phyloP scores from a whole-genome alignment of 2,329 filamentous ascomycete species.

The Diplodia corticola region DNA sequence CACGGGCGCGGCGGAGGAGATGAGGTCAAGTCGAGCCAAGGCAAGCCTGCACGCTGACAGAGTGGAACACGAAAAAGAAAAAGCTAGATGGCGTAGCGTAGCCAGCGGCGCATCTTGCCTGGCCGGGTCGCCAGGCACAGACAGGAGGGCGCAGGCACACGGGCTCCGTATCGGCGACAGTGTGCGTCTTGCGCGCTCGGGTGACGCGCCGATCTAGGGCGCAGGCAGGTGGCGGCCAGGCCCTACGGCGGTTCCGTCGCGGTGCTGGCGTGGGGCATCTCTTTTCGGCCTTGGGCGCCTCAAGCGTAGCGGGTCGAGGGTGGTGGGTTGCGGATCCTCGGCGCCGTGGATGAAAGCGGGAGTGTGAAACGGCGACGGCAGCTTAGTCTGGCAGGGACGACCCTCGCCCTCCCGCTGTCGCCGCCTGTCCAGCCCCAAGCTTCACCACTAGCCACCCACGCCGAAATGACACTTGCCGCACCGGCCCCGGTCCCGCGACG shows the following conservation, averaged over 20 bases:
- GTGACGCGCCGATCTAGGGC: background rate
- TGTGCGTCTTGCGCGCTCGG: too few relatives aligned
- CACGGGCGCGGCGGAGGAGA: background rate
- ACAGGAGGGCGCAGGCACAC: background rate
- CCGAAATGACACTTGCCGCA: background rate
- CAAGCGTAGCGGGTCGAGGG: constrained; percentile 1
- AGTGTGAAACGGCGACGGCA: constrained; percentile 20
- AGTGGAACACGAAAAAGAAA: background rate
- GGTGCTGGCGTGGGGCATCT: background rate
- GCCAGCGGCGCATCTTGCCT: too few relatives aligned
- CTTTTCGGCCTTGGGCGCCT: background rate
- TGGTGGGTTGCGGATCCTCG: constrained; percentile 12
- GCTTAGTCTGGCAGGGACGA: background rate
- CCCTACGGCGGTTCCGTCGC: background rate
- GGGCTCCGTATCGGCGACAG: too few relatives aligned
- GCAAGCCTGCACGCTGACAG: too few relatives aligned
- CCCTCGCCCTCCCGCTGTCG: background rate
- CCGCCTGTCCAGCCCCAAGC: background rate
- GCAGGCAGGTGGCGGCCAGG: background rate
- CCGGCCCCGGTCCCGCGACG: background rate
- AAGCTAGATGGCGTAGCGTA: background rate
- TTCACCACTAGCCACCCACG: background rate
- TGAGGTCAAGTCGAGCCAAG: background rate
- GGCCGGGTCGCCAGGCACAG: too few relatives aligned
- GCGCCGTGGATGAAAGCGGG: constrained; percentile 19